Evolutionary conservation across 345 rosid genomes (phyloP), one percentile per base, ranked within the genome.

Genomic region (Rhodamnia rubescens): DNA sequence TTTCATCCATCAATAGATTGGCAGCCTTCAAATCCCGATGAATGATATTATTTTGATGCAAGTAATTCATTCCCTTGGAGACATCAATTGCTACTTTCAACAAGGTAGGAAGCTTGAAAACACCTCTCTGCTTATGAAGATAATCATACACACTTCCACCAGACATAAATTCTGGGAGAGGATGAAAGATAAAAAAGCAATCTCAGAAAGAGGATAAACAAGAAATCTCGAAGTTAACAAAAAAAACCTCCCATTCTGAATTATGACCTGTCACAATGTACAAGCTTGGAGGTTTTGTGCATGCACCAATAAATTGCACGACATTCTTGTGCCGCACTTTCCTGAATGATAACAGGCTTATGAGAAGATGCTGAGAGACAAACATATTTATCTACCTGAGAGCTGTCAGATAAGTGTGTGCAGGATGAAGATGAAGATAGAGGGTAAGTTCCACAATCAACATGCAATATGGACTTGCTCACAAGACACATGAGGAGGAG

Each of bases 121-220:
- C 92, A 85, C 98, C 98, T 88, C 87, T 93, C 84, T 93, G 98
- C 91, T 97, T 97, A 90, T 97, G 99, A 85, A 97, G 93, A 91
- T 96, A 97, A 89, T 97, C 99, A 88, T 97, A 97, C 51, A 97
- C 98, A 90, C 99, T 97, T 89, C 99, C 99, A 86, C 99, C 98
- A 44, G 93, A 89, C 99, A 97, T 97, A 89, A 91, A 97, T 88
- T 97, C 99, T 97, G 83, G 58, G 75, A 56, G 42, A 59, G 75
- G 82, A 84, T 50, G 87, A 84, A 87, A 74, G 44, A 53, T 47
- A 56, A 83, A 81, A 83, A 51, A 13, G 86, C 64, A 83, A 88
- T 1, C 80, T 52, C 36, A 83, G 58, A 11, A 21, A 53, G 14
- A 29, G 49, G 20, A 20, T 20, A 7, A 83, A 27, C 47, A 18